A percentile compares a stretch with the other conserved stretches of the same genome.
Evolutionary conservation across 108 stramenopile genomes (phyloP).

Genomic region (Fragilariopsis cylindrus): DNA sequence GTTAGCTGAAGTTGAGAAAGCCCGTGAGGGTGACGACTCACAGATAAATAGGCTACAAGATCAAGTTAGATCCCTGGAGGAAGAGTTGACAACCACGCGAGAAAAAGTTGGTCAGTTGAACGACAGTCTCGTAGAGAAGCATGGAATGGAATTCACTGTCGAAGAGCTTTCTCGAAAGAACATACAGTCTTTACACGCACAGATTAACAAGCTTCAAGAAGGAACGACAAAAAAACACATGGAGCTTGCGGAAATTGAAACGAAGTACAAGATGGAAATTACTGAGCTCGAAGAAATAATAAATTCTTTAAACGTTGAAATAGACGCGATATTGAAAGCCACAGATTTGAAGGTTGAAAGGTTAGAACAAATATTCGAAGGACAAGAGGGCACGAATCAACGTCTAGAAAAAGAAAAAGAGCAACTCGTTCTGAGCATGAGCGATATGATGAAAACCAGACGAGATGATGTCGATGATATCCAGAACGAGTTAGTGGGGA

Average conservation of each 20-base stretch:
- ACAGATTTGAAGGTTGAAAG: slow-evolving; percentile 22
- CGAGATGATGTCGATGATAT: slow-evolving; percentile 45
- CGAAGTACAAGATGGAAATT: slow-evolving; percentile 21
- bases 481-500: slow-evolving; percentile 41
- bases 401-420: slow-evolving; percentile 37
- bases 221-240: slow-evolving; percentile 23
- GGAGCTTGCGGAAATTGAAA: slow-evolving; percentile 24
- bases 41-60: slow-evolving; percentile 20
- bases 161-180: slow-evolving; percentile 24
- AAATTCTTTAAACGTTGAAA: slow-evolving; percentile 21
- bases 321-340: slow-evolving; percentile 9
- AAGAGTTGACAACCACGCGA: slow-evolving; percentile 7
- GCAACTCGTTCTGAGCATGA: slow-evolving; percentile 43
- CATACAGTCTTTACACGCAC: slow-evolving; percentile 21
- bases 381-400: slow-evolving; percentile 22
- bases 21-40: slow-evolving; percentile 17
- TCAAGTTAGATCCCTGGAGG: slow-evolving; percentile 26
- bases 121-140: slow-evolving; percentile 12
- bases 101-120: slow-evolving; percentile 1
- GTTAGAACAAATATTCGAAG: slow-evolving; percentile 16
- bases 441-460: slow-evolving; percentile 30
- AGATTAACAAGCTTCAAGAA: slow-evolving; percentile 31
- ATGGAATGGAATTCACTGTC: slow-evolving; percentile 19
- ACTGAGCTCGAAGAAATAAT: slow-evolving; percentile 26
- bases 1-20: slow-evolving; percentile 16